Base-by-base conservation (phyloP, 495 filamentous ascomycete species). In the Saxophila tyrrhenica region DNA sequence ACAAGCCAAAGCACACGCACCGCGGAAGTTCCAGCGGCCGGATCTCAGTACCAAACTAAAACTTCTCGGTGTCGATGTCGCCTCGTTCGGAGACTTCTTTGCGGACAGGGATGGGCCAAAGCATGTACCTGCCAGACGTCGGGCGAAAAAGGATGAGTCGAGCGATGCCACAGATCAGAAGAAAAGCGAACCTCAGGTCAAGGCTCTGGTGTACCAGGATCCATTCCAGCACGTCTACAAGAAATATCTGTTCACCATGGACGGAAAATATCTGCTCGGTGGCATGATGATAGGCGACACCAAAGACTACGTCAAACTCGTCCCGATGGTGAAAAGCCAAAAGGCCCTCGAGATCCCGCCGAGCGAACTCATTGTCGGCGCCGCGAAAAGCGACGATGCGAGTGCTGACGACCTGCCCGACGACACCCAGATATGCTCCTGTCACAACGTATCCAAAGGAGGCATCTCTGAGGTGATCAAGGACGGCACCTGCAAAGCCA, bases 281-380 rank as follows among this genome's bases (percentile, higher is more conserved):
- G 91, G 91, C 2, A 97, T 97, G 90, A 95, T 97, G 86, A 95
- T 97, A 54, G 91, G 91, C 35, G 91, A 97, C 68, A 95, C 89
- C 0, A 84, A 78, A 55, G 91, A 97, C 68, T 97, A 95, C 65
- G 78, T 95, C 69, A 95, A 94, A 63, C 72, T 97, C 39, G 91
- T 95, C 7, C 86, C 88, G n/a, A 83, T 95, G 75, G 90, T 94
- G 25, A 97, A 92, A 70, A 80, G 75, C 54, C 85, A 60, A 61
- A 95, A 94, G 65, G 71, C 76, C 61, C 73, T 97, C 2, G 86
- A 94, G 23, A 74, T 92, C 2, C 85, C 88, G 0, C 91, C 91
- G 0, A 82, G 85, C 13, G 81, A 94, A 63, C 82, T 97, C n/a
- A 95, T 97, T 60, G 72, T 97, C 19, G 90, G 90, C 8, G 82